phyloP scores from a whole-genome alignment of 2,329 filamentous ascomycete species.

The Fusarium hostae region DNA sequence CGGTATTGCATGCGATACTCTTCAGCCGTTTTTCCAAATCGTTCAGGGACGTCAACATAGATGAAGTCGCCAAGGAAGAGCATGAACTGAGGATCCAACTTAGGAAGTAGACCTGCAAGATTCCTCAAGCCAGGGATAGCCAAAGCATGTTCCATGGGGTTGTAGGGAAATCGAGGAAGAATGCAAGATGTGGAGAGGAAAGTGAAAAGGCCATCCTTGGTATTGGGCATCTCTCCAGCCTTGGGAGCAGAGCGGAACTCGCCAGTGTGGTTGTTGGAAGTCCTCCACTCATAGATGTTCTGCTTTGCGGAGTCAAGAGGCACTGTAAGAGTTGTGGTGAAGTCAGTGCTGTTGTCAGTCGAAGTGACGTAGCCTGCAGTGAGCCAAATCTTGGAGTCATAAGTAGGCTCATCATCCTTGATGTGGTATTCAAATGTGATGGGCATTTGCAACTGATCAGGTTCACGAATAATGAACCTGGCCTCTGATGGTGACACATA shows the following conservation, averaged over 20 bases:
- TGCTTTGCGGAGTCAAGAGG: conserved; percentile 72
- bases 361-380: conserved; percentile 70
- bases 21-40: conserved; percentile 76
- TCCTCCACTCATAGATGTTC: conserved; percentile 82
- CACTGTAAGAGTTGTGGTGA: conserved; percentile 76
- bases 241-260: conserved; percentile 82
- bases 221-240: conserved; percentile 69
- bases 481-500: conserved; percentile 85
- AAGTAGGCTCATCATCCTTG: conserved; percentile 61
- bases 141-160: conserved; percentile 82
- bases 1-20: conserved; percentile 93
- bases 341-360: conserved; percentile 83
- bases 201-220: conserved; percentile 78
- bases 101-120: conserved; percentile 77
- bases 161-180: conserved; percentile 90
- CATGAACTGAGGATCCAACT: conserved; percentile 80
- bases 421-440: conserved; percentile 75
- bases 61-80: conserved; percentile 90
- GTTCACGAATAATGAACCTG: conserved; percentile 85
- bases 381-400: conserved; percentile 73
- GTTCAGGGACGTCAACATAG: conserved; percentile 87
- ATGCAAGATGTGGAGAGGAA: conserved; percentile 95
- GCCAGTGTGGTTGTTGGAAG: conserved; percentile 88
- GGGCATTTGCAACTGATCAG: conserved; percentile 78
- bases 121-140: conserved; percentile 83